Conservation (phyloP, 2,329 filamentous ascomycete species). For the Trematosphaeria pertusa region DNA sequence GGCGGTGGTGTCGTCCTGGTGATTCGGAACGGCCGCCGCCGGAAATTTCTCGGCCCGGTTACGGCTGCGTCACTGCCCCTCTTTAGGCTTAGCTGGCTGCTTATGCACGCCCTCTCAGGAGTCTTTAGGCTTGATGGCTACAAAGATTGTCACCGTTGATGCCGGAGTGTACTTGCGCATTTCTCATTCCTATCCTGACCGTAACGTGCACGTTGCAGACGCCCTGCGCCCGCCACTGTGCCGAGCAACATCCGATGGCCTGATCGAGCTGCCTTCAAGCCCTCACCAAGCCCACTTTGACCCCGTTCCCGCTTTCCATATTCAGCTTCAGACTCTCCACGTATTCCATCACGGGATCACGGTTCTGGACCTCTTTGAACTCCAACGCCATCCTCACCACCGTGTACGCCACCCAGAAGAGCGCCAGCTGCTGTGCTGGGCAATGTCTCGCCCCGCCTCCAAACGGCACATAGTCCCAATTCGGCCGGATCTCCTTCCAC, state of each 20-base stretch:
- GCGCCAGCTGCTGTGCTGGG: conserved; percentile 20
- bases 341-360: conserved; percentile 16
- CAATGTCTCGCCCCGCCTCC: conserved; percentile 19
- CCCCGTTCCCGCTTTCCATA: conserved; percentile 22
- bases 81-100: conserved; percentile 14
- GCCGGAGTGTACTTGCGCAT: too few species aligned
- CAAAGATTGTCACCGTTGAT: too few species aligned
- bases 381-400: conserved; percentile 15
- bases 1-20: conserved; percentile 18
- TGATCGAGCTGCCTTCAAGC: too few species aligned
- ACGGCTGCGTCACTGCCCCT: conserved; percentile 31
- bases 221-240: too few species aligned
- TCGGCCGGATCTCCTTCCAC: conserved; percentile 17
- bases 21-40: not conserved
- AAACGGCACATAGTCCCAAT: conserved; percentile 25
- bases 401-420: conserved; percentile 17
- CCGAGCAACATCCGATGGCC: too few species aligned
- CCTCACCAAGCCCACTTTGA: conserved; percentile 4
- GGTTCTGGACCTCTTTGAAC: conserved; percentile 16
- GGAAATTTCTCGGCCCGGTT: conserved; percentile 16
- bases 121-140: too few species aligned
- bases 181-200: too few species aligned
- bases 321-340: conserved; percentile 21
- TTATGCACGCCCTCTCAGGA: not conserved
- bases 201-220: too few species aligned